phyloP scores from a whole-genome alignment of 2,329 filamentous ascomycete species.

The Beauveria varroae region DNA sequence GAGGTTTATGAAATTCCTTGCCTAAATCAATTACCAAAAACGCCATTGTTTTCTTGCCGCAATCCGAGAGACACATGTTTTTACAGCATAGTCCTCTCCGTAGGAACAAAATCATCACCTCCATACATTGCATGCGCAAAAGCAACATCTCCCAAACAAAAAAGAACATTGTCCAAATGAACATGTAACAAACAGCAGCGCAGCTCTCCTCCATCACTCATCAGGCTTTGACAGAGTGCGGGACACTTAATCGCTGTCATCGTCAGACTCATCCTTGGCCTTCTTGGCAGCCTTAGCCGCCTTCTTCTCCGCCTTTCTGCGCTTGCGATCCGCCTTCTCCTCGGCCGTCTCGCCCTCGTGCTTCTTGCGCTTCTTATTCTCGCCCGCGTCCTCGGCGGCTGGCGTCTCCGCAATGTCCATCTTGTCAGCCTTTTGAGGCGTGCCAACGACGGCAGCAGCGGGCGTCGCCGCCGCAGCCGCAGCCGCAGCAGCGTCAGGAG shows the following conservation, averaged over 20 bases:
- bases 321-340: slow-evolving; percentile 56
- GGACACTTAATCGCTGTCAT: slow-evolving; percentile 41
- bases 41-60: slow-evolving; percentile 7
- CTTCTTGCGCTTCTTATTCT: slow-evolving; percentile 69
- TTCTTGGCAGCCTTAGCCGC: slow-evolving; percentile 47
- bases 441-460: slow-evolving; percentile 32
- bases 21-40: slow-evolving; percentile 10
- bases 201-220: slow-evolving; percentile 7
- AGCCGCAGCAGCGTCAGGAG: slow-evolving; percentile 39
- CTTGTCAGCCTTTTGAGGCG: slow-evolving; percentile 28
- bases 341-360: slow-evolving; percentile 69
- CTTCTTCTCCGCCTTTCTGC: slow-evolving; percentile 54
- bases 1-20: slow-evolving; percentile 5
- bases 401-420: slow-evolving; percentile 31
- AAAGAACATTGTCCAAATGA: not conserved
- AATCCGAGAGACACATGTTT: slow-evolving; percentile 9
- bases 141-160: not conserved
- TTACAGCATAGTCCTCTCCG: slow-evolving; percentile 6
- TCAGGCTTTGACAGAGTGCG: not conserved
- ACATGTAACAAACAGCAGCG: not conserved
- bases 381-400: slow-evolving; percentile 41
- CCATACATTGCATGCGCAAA: not conserved
- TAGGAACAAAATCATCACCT: not conserved
- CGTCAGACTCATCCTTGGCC: slow-evolving; percentile 43
- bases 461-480: slow-evolving; percentile 36